These are phyloP conservation scores for Colletotrichum sp. DNA, from an alignment of 2,329 filamentous ascomycete genomes.

Conservation along the genomic window DNA sequence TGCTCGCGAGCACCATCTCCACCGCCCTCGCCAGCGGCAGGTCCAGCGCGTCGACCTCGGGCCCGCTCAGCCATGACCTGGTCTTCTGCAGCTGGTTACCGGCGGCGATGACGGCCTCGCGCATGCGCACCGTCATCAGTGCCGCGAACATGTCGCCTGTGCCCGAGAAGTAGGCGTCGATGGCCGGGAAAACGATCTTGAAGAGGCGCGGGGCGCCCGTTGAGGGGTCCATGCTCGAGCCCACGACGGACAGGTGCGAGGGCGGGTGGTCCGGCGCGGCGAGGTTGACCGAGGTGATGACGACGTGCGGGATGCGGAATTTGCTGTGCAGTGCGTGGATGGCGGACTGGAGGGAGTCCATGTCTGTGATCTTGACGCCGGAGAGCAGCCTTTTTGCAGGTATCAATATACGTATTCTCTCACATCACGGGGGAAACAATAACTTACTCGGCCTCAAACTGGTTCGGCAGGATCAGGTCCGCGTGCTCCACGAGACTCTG, in stretches of 20 bases:
- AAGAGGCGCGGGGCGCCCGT: constrained; percentile 78
- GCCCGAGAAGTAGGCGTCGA: constrained; percentile 94
- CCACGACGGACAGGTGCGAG: constrained; percentile 72
- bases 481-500: constrained; percentile 79
- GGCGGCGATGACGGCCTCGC: constrained; percentile 72
- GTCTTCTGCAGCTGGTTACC: constrained; percentile 49
- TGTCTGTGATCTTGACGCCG: constrained; percentile 80
- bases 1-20: constrained; percentile 88
- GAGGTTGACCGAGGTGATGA: constrained; percentile 89
- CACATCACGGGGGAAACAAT: background rate
- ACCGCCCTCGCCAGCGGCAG: constrained; percentile 83
- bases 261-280: constrained; percentile 54
- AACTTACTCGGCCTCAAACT: constrained; percentile 94
- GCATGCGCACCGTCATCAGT: constrained; percentile 83
- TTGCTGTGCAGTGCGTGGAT: constrained; percentile 78
- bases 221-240: constrained; percentile 64
- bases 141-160: constrained; percentile 99
- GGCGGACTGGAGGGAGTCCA: constrained; percentile 73
- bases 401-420: background rate
- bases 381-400: constrained; percentile 73
- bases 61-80: constrained; percentile 77
- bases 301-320: constrained; percentile 82
- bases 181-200: constrained; percentile 82
- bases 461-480: constrained; percentile 93
- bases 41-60: constrained; percentile 70